Conservation (phyloP, 306 rosid genomes). For the Medicago lupulina region DNA sequence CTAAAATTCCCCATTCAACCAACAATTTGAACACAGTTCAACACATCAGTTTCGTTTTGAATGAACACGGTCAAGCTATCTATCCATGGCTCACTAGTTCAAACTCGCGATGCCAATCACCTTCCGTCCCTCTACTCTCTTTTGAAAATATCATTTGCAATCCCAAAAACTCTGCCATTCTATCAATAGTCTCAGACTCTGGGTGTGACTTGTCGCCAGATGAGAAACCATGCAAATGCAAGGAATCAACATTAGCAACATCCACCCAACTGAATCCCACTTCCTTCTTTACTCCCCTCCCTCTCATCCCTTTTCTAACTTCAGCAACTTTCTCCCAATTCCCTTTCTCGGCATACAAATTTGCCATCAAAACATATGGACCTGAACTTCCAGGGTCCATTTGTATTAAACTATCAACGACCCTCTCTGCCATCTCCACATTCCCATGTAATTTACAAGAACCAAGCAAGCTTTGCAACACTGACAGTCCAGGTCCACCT, state of each 20-base stretch:
- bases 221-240: constrained; percentile 75
- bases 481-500: constrained; percentile 67
- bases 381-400: constrained; percentile 77
- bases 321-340: constrained; percentile 83
- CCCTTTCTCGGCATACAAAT: constrained; percentile 81
- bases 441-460: constrained; percentile 75
- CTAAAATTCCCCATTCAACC: not conserved
- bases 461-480: constrained; percentile 81
- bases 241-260: constrained; percentile 57
- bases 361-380: constrained; percentile 72
- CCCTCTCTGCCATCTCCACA: constrained; percentile 75
- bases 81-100: constrained; percentile 16
- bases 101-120: constrained; percentile 26
- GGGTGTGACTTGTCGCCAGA: constrained; percentile 79
- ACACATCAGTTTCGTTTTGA: not conserved
- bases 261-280: constrained; percentile 89
- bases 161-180: constrained; percentile 70
- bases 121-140: constrained; percentile 41
- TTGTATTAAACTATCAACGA: constrained; percentile 55
- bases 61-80: constrained; percentile 11
- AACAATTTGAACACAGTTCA: not conserved
- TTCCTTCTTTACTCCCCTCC: constrained; percentile 73
- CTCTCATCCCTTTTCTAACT: constrained; percentile 78
- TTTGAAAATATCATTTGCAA: constrained; percentile 61
- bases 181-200: constrained; percentile 60